Conservation (phyloP, 495 filamentous ascomycete species). For the Xylaria acuta region DNA sequence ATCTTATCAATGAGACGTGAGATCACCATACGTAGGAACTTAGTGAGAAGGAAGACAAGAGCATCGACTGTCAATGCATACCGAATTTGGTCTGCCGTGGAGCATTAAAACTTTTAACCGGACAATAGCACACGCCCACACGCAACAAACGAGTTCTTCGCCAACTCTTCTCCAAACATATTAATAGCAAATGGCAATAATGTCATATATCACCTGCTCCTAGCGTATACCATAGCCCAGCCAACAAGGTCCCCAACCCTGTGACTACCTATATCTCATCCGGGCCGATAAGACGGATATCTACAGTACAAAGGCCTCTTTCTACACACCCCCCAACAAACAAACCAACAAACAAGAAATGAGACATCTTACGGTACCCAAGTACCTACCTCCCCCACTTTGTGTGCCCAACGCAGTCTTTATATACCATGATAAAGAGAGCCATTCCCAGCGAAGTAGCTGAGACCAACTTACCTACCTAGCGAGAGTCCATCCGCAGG, state of each 20-base stretch:
- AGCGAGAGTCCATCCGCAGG: no score
- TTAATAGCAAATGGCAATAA: not conserved
- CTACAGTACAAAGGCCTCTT: not conserved
- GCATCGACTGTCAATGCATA: not conserved
- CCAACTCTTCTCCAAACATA: not conserved
- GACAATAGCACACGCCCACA: not conserved
- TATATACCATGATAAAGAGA: not conserved
- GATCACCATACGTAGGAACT: not conserved
- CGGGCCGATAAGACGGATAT: not conserved
- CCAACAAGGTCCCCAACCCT: not conserved
- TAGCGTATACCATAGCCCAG: not conserved
- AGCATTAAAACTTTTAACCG: not conserved
- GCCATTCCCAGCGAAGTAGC: not conserved
- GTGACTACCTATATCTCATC: not conserved
- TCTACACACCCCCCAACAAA: not conserved
- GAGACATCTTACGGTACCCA: not conserved
- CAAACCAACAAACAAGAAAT: not conserved
- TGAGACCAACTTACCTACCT: not conserved
- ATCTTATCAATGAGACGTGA: not conserved
- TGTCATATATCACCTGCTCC: not conserved
- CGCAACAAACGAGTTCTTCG: not conserved
- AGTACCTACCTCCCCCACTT: not conserved
- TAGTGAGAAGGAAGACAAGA: not conserved
- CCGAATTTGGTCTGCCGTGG: not conserved
- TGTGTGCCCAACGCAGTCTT: not conserved